phyloP scores from a whole-genome alignment of 2,329 filamentous ascomycete species.

The Knoxdaviesia capensis region DNA sequence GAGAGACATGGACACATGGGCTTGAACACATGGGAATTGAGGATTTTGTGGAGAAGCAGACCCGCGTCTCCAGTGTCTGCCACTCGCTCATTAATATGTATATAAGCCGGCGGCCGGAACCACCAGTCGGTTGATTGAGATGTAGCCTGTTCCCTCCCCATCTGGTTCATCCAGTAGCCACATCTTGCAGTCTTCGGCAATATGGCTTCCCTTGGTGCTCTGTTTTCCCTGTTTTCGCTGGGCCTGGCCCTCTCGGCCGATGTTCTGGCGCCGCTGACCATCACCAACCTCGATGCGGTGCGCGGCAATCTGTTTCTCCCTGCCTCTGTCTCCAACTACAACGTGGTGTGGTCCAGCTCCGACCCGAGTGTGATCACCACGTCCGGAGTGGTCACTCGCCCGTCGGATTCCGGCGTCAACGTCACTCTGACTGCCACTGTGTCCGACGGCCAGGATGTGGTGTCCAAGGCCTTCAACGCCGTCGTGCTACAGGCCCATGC shows the following conservation, averaged over 20 bases:
- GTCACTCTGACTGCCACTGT: constrained; percentile 17
- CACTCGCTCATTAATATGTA: too few relatives aligned
- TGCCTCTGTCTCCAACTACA: constrained; percentile 7
- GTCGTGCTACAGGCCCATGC: constrained; percentile 13
- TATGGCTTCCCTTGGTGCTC: neutral
- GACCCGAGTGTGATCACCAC: constrained; percentile 13
- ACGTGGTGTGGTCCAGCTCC: constrained; percentile 16
- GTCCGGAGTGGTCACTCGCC: constrained; percentile 16
- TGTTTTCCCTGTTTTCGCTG: constrained; percentile 1
- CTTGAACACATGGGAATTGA: too few relatives aligned
- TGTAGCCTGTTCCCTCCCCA: too few relatives aligned
- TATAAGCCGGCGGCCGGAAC: too few relatives aligned
- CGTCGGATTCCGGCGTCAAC: constrained; percentile 5
- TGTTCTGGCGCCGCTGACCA: constrained; percentile 8
- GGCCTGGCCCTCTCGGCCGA: constrained; percentile 2
- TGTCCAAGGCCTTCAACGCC: constrained; percentile 12
- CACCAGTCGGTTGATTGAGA: too few relatives aligned
- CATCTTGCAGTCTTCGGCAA: too few relatives aligned
- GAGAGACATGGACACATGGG: too few relatives aligned
- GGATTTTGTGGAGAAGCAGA: too few relatives aligned
- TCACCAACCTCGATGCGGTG: constrained; percentile 16
- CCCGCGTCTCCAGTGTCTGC: too few relatives aligned
- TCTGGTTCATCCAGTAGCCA: too few relatives aligned
- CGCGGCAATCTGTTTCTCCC: constrained; percentile 18
- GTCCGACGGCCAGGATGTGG: constrained; percentile 6